A percentile compares a stretch with the other conserved stretches of the same genome.
These are phyloP conservation scores for Exsudoporus floridanus DNA, from an alignment of 1,284 basidiomycete genomes.

Conservation along the genomic window DNA sequence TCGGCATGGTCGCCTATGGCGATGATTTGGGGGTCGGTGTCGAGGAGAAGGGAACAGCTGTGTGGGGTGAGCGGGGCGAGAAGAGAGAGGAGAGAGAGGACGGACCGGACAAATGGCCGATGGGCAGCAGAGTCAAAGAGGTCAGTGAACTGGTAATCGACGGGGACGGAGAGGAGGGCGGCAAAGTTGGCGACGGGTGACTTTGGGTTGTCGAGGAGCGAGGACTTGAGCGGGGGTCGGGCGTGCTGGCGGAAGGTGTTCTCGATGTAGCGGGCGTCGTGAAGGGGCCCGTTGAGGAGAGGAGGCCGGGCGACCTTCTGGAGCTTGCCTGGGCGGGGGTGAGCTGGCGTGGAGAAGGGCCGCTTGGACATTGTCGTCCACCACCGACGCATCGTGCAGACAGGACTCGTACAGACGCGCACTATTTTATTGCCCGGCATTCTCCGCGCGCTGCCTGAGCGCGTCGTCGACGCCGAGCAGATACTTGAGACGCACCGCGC, in stretches of 20 bases:
- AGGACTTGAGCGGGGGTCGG: slow-evolving; percentile 31
- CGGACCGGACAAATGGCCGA: slow-evolving; percentile 25
- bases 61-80: slow-evolving; percentile 1
- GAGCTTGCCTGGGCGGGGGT: slow-evolving; percentile 13
- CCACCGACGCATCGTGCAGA: no score
- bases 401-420: no score
- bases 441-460: slow-evolving; percentile 49
- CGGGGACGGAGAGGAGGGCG: slow-evolving; percentile 4
- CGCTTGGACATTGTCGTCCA: slow-evolving; percentile 12
- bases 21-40: slow-evolving; percentile 45
- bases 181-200: slow-evolving; percentile 45
- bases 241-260: slow-evolving; percentile 1
- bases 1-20: slow-evolving; percentile 64
- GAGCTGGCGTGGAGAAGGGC: slow-evolving; percentile 1
- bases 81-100: background rate
- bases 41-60: slow-evolving; percentile 51
- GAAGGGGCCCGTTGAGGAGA: slow-evolving; percentile 19
- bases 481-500: slow-evolving; percentile 76
- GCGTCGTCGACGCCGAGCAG: slow-evolving; percentile 73
- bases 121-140: slow-evolving; percentile 20
- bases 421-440: slow-evolving; percentile 26
- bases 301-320: slow-evolving; percentile 7
- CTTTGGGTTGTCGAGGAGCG: slow-evolving; percentile 43
- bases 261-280: slow-evolving; percentile 28
- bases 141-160: slow-evolving; percentile 18